Conservation (phyloP, 257 asterid genomes). For the Solanum chilense region DNA sequence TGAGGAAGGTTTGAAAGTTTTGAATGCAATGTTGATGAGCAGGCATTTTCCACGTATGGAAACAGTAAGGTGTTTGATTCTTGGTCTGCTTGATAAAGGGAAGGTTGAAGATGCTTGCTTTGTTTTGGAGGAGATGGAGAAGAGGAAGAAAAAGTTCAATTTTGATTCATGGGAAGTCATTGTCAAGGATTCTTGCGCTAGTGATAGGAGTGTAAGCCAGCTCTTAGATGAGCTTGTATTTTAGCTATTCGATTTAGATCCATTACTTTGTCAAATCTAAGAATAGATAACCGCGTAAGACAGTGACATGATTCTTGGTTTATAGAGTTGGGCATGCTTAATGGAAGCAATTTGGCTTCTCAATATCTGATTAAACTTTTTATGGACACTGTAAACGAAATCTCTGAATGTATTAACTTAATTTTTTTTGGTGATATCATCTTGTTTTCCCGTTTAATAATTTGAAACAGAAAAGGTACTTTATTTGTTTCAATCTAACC, state of each 20-base stretch:
- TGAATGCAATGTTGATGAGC: constrained; percentile 53
- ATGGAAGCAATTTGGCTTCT: background rate
- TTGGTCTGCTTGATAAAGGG: constrained; percentile 45
- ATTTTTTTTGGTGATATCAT: background rate
- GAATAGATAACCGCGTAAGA: background rate
- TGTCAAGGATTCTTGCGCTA: constrained; percentile 30
- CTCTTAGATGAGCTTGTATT: constrained; percentile 21
- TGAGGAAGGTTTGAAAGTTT: constrained; percentile 46
- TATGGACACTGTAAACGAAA: background rate
- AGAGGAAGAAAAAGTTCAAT: constrained; percentile 36
- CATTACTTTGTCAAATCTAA: background rate
- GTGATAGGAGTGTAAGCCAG: constrained; percentile 3
- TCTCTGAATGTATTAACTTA: background rate
- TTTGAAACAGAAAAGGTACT: background rate
- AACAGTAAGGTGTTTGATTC: constrained; percentile 28
- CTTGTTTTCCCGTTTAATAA: background rate
- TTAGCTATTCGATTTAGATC: background rate
- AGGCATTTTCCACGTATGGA: constrained; percentile 50
- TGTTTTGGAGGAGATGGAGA: constrained; percentile 67
- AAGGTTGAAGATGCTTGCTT: constrained; percentile 42
- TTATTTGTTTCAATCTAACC: background rate
- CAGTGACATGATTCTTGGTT: background rate
- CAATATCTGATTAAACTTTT: background rate
- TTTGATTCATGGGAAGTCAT: constrained; percentile 49
- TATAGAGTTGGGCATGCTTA: background rate